These are phyloP conservation scores for Phytophthora cryptogea DNA, from an alignment of 352 stramenopile species.

Conservation along the genomic window DNA sequence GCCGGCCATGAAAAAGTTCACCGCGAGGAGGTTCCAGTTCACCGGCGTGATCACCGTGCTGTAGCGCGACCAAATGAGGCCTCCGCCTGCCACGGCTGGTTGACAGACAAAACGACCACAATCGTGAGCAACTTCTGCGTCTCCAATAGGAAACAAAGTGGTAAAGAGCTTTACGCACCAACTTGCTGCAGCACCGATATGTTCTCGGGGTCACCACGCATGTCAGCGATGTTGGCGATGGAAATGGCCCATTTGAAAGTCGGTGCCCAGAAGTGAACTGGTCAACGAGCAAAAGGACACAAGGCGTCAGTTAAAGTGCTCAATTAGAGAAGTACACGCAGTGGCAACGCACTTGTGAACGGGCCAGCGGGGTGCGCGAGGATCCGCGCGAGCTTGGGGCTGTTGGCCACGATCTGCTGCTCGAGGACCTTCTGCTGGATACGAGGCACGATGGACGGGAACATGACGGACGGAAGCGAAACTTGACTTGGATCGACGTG, in stretches of 20 bases:
- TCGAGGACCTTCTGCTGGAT: constrained; percentile 77
- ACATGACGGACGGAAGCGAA: constrained; percentile 28
- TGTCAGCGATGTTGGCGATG: constrained; percentile 87
- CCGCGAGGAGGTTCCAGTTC: constrained; percentile 92
- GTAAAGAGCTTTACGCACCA: constrained; percentile 23
- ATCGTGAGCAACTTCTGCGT: constrained; percentile 4
- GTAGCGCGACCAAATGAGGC: constrained; percentile 91
- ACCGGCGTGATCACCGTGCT: constrained; percentile 87
- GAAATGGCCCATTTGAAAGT: constrained; percentile 91
- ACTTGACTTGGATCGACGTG: constrained; percentile 10
- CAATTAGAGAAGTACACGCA: background rate
- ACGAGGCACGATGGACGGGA: constrained; percentile 75
- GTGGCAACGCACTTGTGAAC: constrained; percentile 68
- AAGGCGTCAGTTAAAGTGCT: background rate
- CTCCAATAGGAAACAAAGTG: too few relatives aligned
- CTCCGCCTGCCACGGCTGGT: constrained; percentile 66
- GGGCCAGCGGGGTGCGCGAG: constrained; percentile 81
- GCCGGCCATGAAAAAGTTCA: constrained; percentile 90
- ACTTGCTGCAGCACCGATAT: constrained; percentile 80
- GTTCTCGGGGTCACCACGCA: constrained; percentile 75
- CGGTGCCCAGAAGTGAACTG: constrained; percentile 91
- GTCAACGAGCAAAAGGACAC: background rate
- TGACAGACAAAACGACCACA: background rate
- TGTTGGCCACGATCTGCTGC: constrained; percentile 69
- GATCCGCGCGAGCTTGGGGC: constrained; percentile 63